Evolutionary conservation across 2,329 filamentous ascomycete genomes (phyloP).

Genomic region (Fonsecaea pedrosoi): DNA sequence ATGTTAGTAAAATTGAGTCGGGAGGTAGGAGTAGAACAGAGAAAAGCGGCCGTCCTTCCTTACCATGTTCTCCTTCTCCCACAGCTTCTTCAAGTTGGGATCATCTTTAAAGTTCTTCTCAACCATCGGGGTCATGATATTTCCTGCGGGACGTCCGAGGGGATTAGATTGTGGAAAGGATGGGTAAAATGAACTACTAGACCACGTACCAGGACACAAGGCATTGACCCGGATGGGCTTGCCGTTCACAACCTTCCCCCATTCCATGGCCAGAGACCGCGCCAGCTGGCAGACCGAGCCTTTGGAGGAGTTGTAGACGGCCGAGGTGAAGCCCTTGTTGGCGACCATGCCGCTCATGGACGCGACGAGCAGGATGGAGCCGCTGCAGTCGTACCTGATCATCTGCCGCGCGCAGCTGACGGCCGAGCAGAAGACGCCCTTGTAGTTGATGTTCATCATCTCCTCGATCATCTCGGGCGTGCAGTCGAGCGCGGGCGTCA

Average conservation of each 20-base stretch:
- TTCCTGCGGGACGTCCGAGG: slow-evolving; percentile 7
- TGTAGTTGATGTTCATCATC: slow-evolving; percentile 44
- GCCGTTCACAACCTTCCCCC: slow-evolving; percentile 48
- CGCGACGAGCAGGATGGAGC: slow-evolving; percentile 68
- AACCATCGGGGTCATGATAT: slow-evolving; percentile 75
- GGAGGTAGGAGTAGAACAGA: neutral
- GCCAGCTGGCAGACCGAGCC: slow-evolving; percentile 52
- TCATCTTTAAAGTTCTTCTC: slow-evolving; percentile 76
- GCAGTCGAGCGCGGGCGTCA: slow-evolving; percentile 51
- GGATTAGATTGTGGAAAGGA: neutral
- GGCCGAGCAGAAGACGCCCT: slow-evolving; percentile 38
- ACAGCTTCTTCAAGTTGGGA: slow-evolving; percentile 63
- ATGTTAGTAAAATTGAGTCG: neutral
- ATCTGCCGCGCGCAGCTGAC: slow-evolving; percentile 67
- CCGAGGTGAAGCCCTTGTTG: slow-evolving; percentile 53
- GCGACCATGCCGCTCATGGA: slow-evolving; percentile 68
- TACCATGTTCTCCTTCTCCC: slow-evolving; percentile 59
- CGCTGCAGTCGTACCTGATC: slow-evolving; percentile 64
- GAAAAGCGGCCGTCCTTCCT: neutral
- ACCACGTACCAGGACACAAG: slow-evolving; percentile 56
- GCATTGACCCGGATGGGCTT: slow-evolving; percentile 60
- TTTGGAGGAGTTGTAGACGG: slow-evolving; percentile 54
- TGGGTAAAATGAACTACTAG: neutral
- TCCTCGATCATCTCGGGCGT: slow-evolving; percentile 48
- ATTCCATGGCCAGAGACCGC: slow-evolving; percentile 53